Base-by-base conservation (phyloP, 768 basidiomycete genomes). In the Lentinula guzmanii region DNA sequence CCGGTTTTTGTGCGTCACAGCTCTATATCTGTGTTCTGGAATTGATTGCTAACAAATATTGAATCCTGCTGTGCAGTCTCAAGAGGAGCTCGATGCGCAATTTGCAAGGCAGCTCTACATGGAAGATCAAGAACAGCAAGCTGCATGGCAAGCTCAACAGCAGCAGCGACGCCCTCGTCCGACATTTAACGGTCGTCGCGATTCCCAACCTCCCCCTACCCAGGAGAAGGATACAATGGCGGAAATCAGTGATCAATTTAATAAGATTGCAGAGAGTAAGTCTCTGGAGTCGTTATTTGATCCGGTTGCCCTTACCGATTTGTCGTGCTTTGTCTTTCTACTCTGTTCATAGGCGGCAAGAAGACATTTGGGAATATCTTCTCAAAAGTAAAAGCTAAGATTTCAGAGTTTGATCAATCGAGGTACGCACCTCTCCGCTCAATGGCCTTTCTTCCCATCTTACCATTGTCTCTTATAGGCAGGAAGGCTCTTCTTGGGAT, bases 361-460 rank as follows among this genome's bases (percentile, higher is more conserved):
- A 89, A 86, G 73, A 93, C 91, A 0, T 82, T 93, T 71, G 85
- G 81, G 52, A 80, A 76, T 8, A 70, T 93, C 31, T 78, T 93
- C 43, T 84, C 84, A 37, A 93, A 89, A 70, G 89, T 92, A 52
- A 92, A 85, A 69, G 85, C 90, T 5, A 93, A 93, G 80, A 85
- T 93, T 62, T 87, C 89, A 67, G 92, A 93, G 66, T 85, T 85
- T 63, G 91, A 93, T 42, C 83, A 86, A 67, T 75, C 76, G 15
- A 72, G 72, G 77, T 80, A 52, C 16, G 60, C 37, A 52, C 8
- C 58, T 37, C 57, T 31, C 15, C 42, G 21, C 18, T 18, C 28
- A 52, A 31, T 57, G 6, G 10, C 18, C 60, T 33, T 46, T 43
- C 18, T 42, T 35, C 37, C 35, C 31, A 48, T 48, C 41, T 41